A percentile compares a stretch with the other conserved stretches of the same genome.
Evolutionary conservation across 1,284 basidiomycete species (phyloP).

Genomic region (Mycosarcoma mackinlayi): DNA sequence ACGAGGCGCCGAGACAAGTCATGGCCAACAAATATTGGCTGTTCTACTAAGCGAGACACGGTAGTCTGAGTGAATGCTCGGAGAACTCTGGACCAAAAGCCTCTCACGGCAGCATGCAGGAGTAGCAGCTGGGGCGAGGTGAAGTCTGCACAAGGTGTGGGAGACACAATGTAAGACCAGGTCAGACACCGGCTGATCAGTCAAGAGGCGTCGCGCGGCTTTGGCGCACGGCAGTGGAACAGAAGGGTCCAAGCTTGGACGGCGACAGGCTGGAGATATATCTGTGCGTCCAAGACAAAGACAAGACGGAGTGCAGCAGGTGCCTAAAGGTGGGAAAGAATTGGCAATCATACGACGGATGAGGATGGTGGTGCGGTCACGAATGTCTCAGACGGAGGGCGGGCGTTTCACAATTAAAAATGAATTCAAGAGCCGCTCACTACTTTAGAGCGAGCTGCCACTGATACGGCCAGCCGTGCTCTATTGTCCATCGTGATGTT

Average conservation of each 20-base stretch:
- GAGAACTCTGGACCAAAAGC: no score
- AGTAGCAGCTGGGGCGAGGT: no score
- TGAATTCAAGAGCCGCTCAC: no score
- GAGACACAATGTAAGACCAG: neutral
- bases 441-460: no score
- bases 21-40: slow-evolving; percentile 8
- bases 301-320: neutral
- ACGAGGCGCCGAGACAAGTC: slow-evolving; percentile 6
- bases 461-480: no score
- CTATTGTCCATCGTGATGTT: no score
- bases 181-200: neutral
- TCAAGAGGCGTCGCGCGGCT: no score
- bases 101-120: no score
- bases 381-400: neutral
- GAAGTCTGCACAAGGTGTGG: neutral
- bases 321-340: neutral
- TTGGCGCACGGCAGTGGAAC: neutral
- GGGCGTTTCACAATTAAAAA: no score
- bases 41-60: slow-evolving; percentile 1
- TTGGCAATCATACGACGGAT: no score
- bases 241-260: neutral
- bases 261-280: neutral
- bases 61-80: neutral
- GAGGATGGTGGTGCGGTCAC: neutral
- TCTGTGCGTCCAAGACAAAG: neutral